Evolutionary conservation across 2,329 filamentous ascomycete genomes (phyloP).

Genomic region (Ophiostoma pallidulum): DNA sequence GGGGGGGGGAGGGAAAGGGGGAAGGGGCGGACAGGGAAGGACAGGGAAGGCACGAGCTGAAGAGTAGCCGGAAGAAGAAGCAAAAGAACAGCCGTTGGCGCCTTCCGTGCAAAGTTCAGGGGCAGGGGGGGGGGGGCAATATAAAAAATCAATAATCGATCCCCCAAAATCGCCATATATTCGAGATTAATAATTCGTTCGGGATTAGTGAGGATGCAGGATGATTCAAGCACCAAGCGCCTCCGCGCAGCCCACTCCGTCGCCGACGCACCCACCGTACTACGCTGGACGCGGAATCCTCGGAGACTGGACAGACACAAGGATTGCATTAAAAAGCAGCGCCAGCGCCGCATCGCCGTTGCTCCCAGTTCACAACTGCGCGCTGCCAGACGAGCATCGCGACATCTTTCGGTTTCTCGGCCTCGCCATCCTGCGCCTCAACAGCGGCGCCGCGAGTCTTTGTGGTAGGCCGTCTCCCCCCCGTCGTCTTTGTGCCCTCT

Average conservation of each 20-base stretch:
- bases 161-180: no score
- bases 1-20: neutral
- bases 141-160: no score
- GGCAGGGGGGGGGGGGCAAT: no score
- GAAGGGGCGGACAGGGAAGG: neutral
- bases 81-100: neutral
- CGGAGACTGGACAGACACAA: no score
- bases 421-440: no score
- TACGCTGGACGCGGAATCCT: no score
- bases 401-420: neutral
- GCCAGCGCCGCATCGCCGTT: neutral
- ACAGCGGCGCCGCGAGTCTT: no score
- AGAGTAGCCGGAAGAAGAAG: constrained; percentile 3
- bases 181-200: neutral
- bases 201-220: neutral
- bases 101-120: neutral
- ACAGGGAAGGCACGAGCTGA: constrained; percentile 2
- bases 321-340: constrained; percentile 4
- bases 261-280: no score
- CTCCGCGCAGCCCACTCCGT: no score
- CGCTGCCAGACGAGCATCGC: neutral
- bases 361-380: neutral
- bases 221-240: no score
- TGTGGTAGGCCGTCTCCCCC: no score
- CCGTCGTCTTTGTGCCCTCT: no score